phyloP scores from a whole-genome alignment of 805 yeast species.

The Suhomyces emberorum region DNA sequence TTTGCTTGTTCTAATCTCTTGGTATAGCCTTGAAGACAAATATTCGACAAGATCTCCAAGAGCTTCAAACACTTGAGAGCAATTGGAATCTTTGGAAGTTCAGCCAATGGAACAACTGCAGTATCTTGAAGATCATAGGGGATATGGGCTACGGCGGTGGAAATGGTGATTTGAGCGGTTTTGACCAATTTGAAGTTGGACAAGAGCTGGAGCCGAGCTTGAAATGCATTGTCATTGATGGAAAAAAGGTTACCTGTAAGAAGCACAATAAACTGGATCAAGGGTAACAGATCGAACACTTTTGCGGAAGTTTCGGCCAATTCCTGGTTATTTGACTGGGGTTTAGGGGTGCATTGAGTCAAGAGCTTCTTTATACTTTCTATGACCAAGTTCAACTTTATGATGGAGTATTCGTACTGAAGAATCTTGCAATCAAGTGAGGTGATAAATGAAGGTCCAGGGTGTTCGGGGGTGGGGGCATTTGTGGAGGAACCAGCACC shows the following conservation, averaged over 20 bases:
- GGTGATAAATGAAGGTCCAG: slow-evolving; percentile 7
- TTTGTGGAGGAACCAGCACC: no score
- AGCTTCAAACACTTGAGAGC: slow-evolving; percentile 27
- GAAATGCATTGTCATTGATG: slow-evolving; percentile 34
- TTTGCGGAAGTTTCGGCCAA: slow-evolving; percentile 14
- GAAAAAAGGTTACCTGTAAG: slow-evolving; percentile 32
- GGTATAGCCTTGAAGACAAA: slow-evolving; percentile 36
- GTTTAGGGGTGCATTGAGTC: slow-evolving; percentile 6
- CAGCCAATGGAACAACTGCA: slow-evolving; percentile 27
- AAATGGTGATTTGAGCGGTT: slow-evolving; percentile 22
- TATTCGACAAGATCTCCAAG: slow-evolving; percentile 24
- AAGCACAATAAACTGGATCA: slow-evolving; percentile 34
- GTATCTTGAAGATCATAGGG: slow-evolving; percentile 41
- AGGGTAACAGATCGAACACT: slow-evolving; percentile 17
- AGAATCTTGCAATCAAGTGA: slow-evolving; percentile 54
- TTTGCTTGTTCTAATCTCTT: slow-evolving; percentile 31
- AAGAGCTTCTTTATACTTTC: slow-evolving; percentile 29
- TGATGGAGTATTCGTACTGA: slow-evolving; percentile 54
- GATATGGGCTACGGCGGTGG: slow-evolving; percentile 34
- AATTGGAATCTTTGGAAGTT: slow-evolving; percentile 23
- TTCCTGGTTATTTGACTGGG: neutral
- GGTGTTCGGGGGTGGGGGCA: no score
- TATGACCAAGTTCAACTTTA: slow-evolving; percentile 41
- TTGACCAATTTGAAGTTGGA: slow-evolving; percentile 28
- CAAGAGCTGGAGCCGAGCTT: slow-evolving; percentile 24